Percentiles rank a stretch among this genome's conserved stretches.
These are phyloP conservation scores for Penicillium psychrofluorescens DNA, from an alignment of 495 filamentous ascomycete genomes.

Conservation along the genomic window DNA sequence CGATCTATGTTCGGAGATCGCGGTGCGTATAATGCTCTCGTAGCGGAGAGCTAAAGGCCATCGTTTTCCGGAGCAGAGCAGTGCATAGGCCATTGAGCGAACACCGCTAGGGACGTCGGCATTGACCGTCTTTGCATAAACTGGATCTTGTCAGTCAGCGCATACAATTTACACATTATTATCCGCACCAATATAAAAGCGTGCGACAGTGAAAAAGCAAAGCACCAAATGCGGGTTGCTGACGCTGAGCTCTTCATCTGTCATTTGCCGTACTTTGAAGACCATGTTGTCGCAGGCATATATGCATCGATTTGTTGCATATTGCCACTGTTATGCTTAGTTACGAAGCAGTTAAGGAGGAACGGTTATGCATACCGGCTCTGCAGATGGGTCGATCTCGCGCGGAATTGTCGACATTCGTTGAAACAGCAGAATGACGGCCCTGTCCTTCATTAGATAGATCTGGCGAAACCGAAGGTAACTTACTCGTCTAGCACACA, in stretches of 20 bases:
- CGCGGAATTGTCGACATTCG: neutral
- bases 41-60: neutral
- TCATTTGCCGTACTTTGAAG: conserved; percentile 10
- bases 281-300: conserved; percentile 23
- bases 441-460: conserved; percentile 4
- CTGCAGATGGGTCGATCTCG: neutral
- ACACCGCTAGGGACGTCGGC: neutral
- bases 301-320: conserved; percentile 23
- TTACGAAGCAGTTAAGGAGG: conserved; percentile 8
- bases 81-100: neutral
- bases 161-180: neutral
- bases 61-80: neutral
- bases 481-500: conserved; percentile 9
- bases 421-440: conserved; percentile 21
- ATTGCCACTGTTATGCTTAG: conserved; percentile 16
- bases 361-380: neutral
- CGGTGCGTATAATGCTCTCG: neutral
- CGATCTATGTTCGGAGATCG: neutral
- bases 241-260: conserved; percentile 18
- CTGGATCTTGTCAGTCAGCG: neutral
- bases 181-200: conserved; percentile 17
- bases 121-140: neutral
- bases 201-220: conserved; percentile 20
- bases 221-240: conserved; percentile 22
- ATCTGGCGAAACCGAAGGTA: too few species aligned